Evolutionary conservation across 768 basidiomycete genomes (phyloP), one percentile per base, ranked within the genome.

Genomic region (Auricularia sp.): DNA sequence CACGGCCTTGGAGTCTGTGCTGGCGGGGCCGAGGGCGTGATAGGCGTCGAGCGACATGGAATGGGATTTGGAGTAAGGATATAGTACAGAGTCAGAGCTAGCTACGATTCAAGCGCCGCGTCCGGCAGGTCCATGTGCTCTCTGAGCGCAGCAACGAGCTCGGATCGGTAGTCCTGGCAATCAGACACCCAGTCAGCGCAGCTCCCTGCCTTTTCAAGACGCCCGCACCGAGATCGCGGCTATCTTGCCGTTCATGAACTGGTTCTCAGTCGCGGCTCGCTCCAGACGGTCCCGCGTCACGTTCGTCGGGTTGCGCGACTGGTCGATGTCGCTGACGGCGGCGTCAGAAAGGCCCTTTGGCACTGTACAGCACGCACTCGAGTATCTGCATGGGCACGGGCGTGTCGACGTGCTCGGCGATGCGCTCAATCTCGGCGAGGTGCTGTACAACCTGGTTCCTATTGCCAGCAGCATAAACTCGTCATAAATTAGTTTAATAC

Each of bases 221-320:
- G 6, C 11, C 10, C 83, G 69, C 67, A 90, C 90, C 64, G 85
- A 82, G 34, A 94, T 82, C 1, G 90, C 92, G 56, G 82, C 80
- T 45, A 94, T 89, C 72, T 93, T 92, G 35, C 89, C 91, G 70
- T 93, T 91, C 88, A 92, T 90, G 68, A 92, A 93, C 71, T 92
- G 92, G 71, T 94, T 94, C 76, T 94, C 92, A 2, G 89, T 89
- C 36, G 92, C 90, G 0, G 90, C 85, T 63, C 90, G 81, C 75
- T 94, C 92, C 14, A 94, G 74, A 62, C 89, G 81, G 65, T 92
- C 90, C 68, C 85, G 83, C 18, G 92, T 92, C 62, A 92, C 78
- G 71, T 86, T 85, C 85, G 90, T 86, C 3, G 91, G 92, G 72
- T 93, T 92, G 56, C 85, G 82, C 3, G 85, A 79, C 68, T 85